Evolutionary conservation across 2,329 filamentous ascomycete genomes (phyloP).

Genomic region (Dichotomopilus funicola): DNA sequence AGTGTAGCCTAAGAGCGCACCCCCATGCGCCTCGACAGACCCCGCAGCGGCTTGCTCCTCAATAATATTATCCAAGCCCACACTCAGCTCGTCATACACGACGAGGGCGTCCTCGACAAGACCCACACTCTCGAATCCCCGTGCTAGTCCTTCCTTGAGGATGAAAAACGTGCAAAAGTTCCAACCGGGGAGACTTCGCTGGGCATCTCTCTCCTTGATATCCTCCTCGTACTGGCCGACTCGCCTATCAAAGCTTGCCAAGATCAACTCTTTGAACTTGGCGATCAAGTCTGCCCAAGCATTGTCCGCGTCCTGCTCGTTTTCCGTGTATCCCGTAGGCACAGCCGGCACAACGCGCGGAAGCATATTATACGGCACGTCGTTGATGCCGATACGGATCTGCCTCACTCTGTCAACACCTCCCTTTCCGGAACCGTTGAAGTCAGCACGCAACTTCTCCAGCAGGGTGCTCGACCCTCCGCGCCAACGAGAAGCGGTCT

Average conservation of each 20-base stretch:
- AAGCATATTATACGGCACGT: slow-evolving; percentile 58
- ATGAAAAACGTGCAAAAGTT: slow-evolving; percentile 99
- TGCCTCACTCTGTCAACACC: slow-evolving; percentile 75
- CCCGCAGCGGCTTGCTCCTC: slow-evolving; percentile 61
- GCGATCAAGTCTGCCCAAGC: slow-evolving; percentile 79
- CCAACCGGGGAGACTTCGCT: slow-evolving; percentile 85
- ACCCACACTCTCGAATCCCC: slow-evolving; percentile 93
- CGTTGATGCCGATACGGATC: slow-evolving; percentile 68
- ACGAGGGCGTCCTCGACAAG: slow-evolving; percentile 91
- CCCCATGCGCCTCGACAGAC: slow-evolving; percentile 59
- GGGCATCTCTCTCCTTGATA: slow-evolving; percentile 86
- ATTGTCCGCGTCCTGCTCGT: slow-evolving; percentile 68
- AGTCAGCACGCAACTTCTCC: slow-evolving; percentile 85
- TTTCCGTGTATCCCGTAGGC: slow-evolving; percentile 60
- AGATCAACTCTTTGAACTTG: slow-evolving; percentile 80
- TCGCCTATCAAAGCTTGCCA: slow-evolving; percentile 82
- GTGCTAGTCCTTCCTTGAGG: slow-evolving; percentile 86
- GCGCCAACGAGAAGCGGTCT: slow-evolving; percentile 64
- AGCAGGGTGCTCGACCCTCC: slow-evolving; percentile 75
- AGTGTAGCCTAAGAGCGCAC: slow-evolving; percentile 65
- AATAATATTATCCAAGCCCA: slow-evolving; percentile 77
- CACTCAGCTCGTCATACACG: slow-evolving; percentile 88
- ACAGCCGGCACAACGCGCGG: slow-evolving; percentile 58
- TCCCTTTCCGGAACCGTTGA: slow-evolving; percentile 69
- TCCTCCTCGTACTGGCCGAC: slow-evolving; percentile 96